Percentiles rank a stretch among this genome's conserved stretches.
Conservation (phyloP, 1,284 basidiomycete genomes). For the Papiliotrema flavescens region DNA sequence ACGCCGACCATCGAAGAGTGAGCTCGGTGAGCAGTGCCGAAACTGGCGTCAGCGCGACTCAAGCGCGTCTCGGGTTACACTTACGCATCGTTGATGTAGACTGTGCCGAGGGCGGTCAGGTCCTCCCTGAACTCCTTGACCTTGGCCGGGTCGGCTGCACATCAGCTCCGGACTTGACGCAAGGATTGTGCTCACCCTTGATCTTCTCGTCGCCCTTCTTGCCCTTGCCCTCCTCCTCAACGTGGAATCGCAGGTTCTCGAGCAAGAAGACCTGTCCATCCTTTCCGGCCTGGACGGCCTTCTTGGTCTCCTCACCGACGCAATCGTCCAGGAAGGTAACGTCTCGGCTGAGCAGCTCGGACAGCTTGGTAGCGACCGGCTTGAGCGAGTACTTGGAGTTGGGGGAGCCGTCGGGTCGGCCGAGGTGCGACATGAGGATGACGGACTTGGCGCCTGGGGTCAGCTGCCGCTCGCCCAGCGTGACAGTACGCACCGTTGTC, state of each 20-base stretch:
- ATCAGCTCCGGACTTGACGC: background rate
- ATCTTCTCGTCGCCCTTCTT: constrained; percentile 80
- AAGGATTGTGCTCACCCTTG: constrained; percentile 54
- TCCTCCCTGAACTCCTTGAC: constrained; percentile 81
- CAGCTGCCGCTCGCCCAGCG: background rate
- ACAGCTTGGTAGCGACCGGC: constrained; percentile 70
- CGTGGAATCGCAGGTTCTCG: constrained; percentile 98
- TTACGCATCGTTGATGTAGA: constrained; percentile 93
- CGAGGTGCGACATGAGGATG: constrained; percentile 96
- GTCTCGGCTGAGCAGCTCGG: constrained; percentile 62
- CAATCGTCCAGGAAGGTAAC: constrained; percentile 84
- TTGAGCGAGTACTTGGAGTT: constrained; percentile 87
- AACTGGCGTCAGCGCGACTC: constrained; percentile 50
- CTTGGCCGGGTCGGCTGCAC: constrained; percentile 66
- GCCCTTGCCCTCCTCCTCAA: constrained; percentile 97
- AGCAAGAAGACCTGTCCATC: constrained; percentile 83
- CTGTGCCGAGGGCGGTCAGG: constrained; percentile 88
- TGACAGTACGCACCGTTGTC: constrained; percentile 63
- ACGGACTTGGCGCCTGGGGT: constrained; percentile 72
- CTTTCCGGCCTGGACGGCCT: constrained; percentile 66
- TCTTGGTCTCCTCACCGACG: constrained; percentile 79
- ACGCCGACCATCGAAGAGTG: constrained; percentile 99
- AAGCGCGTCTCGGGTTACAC: no score
- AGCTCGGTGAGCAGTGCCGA: constrained; percentile 96
- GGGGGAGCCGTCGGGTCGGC: constrained; percentile 90